Conservation (phyloP, 2,329 filamentous ascomycete species). For the Fusarium sp. region DNA sequence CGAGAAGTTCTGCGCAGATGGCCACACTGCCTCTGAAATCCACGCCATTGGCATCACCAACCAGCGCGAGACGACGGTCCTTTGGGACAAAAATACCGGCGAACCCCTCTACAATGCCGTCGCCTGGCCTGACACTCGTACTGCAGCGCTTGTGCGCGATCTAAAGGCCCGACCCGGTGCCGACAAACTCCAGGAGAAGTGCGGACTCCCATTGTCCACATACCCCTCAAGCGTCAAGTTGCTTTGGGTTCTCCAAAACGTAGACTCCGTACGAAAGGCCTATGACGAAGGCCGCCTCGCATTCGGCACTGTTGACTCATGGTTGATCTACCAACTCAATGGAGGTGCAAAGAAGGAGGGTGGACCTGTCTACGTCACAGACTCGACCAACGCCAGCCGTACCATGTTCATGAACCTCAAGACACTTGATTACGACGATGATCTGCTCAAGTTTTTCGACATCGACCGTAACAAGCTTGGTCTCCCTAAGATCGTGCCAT, state of each 20-base stretch:
- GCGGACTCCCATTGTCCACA: constrained; percentile 86
- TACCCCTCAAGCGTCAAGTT: constrained; percentile 91
- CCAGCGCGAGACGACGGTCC: constrained; percentile 88
- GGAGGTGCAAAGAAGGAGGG: constrained; percentile 71
- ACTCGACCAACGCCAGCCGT: constrained; percentile 87
- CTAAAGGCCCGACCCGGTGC: constrained; percentile 76
- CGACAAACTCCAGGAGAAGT: constrained; percentile 76
- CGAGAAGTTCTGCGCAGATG: constrained; percentile 76
- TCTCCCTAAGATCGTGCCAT: constrained; percentile 86
- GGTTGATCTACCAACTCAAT: constrained; percentile 88
- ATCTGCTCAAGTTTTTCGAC: constrained; percentile 81
- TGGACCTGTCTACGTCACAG: constrained; percentile 80
- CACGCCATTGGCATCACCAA: constrained; percentile 88
- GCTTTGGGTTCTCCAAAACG: constrained; percentile 82
- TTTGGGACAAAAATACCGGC: constrained; percentile 86
- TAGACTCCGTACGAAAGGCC: constrained; percentile 74
- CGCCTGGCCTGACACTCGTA: constrained; percentile 91
- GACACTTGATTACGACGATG: constrained; percentile 83
- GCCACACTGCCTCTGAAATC: constrained; percentile 76
- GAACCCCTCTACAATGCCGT: constrained; percentile 86
- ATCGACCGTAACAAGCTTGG: constrained; percentile 76
- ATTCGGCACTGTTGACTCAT: constrained; percentile 90
- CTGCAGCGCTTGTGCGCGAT: constrained; percentile 77
- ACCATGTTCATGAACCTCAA: constrained; percentile 96
- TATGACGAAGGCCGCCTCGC: constrained; percentile 82